Base-by-base conservation (phyloP, 2,329 filamentous ascomycete genomes). In the Colletotrichum sp. region DNA sequence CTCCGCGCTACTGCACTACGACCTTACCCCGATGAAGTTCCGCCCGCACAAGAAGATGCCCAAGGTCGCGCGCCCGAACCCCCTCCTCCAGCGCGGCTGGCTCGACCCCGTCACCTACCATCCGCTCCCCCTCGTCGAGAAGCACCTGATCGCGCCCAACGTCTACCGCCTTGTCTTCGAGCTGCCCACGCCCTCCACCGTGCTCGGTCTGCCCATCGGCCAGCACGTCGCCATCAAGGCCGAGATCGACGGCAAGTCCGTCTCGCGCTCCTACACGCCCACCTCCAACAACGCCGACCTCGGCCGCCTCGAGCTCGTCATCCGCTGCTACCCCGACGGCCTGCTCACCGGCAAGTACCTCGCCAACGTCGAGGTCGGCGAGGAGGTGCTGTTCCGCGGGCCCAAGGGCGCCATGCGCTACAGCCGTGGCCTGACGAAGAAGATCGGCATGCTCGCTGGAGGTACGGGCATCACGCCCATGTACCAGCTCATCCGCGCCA, bases 371-470 rank as follows among this genome's bases (percentile, higher is more conserved):
- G 71, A 86, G 1, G 75, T 89, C 9, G 89, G 89, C 16, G 88
- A 91, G 68, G 82, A 85, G 77, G 87, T 91, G 5, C 82, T 86
- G 5, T 87, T 92, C 79, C 86, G 90, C 16, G 90, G 90, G 0
- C 90, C 90, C 49, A 91, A 90, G 80, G 90, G 90, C 12, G 86
- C 89, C 2, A 91, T 92, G 89, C 84, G 84, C 12, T 91, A 92
- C 80, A 80, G 80, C 18, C 85, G 83, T 24, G 85, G 84, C 1
- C 81, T 87, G 1, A 84, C 83, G 65, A 85, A 84, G 77, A 81
- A 84, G 57, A 86, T 92, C 55, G 89, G 89, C 72, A 91, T 92
- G 90, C 80, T 92, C 2, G 89, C 89, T 2, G 90, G 90, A 1
- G 83, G 83, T 8, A 84, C 83, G 0, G 83, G 83, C 13, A 83